A percentile compares a stretch with the other conserved stretches of the same genome.
These are phyloP conservation scores for Aureobasidium sp. DNA, from an alignment of 2,329 filamentous ascomycete species.

Conservation along the genomic window DNA sequence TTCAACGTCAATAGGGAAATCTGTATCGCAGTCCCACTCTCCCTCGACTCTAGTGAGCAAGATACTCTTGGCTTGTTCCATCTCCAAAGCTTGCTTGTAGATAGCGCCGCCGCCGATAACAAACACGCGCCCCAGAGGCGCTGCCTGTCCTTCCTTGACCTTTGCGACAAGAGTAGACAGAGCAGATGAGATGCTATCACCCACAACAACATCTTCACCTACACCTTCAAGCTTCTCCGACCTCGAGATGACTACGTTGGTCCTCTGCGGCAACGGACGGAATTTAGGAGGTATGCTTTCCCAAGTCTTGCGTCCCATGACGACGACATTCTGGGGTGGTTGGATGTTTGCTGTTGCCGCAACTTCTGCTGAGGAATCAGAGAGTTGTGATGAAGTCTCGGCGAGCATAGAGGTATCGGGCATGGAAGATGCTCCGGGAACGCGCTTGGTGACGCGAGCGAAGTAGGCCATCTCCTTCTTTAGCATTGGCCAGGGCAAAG, in stretches of 20 bases:
- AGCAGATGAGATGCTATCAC: constrained; percentile 26
- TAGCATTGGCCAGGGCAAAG: constrained; percentile 81
- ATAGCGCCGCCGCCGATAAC: constrained; percentile 88
- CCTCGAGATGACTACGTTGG: constrained; percentile 75
- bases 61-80: constrained; percentile 53
- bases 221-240: constrained; percentile 20
- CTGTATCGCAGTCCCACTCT: constrained; percentile 71
- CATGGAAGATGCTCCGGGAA: constrained; percentile 34
- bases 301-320: constrained; percentile 98
- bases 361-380: constrained; percentile 16
- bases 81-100: constrained; percentile 62
- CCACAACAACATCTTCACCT: constrained; percentile 34
- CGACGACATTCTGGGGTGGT: constrained; percentile 54
- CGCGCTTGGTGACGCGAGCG: constrained; percentile 73
- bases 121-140: constrained; percentile 56
- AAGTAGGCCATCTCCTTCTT: constrained; percentile 95
- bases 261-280: constrained; percentile 68
- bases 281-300: constrained; percentile 76
- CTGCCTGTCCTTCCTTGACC: constrained; percentile 18
- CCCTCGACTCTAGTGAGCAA: constrained; percentile 61
- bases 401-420: neutral
- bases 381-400: neutral
- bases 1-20: constrained; percentile 57
- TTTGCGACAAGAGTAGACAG: constrained; percentile 27
- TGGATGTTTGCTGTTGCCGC: constrained; percentile 2